These are phyloP conservation scores for Chytridiales sp. DNA, from an alignment of 371 early-diverging fungal species.

Conservation along the genomic window DNA sequence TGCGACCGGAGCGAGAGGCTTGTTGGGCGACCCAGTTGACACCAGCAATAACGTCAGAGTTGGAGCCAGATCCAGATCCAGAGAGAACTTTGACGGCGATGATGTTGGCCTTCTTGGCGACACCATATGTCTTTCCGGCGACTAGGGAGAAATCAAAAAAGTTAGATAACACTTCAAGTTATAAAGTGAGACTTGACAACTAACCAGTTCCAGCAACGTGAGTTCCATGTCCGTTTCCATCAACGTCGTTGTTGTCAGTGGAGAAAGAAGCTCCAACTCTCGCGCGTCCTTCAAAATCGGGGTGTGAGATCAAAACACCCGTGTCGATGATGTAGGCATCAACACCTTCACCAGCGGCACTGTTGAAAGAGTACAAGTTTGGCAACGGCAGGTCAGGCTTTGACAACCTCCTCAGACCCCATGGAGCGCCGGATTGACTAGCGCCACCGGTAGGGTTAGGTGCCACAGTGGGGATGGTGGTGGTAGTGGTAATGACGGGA, in stretches of 20 bases:
- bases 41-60: constrained; percentile 19
- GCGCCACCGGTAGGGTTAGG: no score
- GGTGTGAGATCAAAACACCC: constrained; percentile 14
- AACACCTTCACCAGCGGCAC: constrained; percentile 43
- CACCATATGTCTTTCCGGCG: constrained; percentile 62
- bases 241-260: constrained; percentile 7
- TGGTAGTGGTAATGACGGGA: no score
- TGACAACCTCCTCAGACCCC: constrained; percentile 6
- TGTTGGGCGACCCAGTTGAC: constrained; percentile 34
- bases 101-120: constrained; percentile 68
- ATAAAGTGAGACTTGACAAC: background rate
- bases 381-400: constrained; percentile 4
- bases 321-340: constrained; percentile 55
- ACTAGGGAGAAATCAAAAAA: no score
- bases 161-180: no score
- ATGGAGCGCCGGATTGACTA: no score
- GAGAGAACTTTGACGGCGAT: constrained; percentile 67
- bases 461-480: no score
- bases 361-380: constrained; percentile 3
- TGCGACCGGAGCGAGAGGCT: background rate
- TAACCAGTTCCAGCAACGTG: no score
- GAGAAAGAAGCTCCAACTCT: constrained; percentile 10
- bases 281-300: constrained; percentile 20
- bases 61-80: constrained; percentile 31
- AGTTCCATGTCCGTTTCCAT: constrained; percentile 28